Evolutionary conservation across 805 yeast genomes (phyloP).

Genomic region (Pichia californica): DNA sequence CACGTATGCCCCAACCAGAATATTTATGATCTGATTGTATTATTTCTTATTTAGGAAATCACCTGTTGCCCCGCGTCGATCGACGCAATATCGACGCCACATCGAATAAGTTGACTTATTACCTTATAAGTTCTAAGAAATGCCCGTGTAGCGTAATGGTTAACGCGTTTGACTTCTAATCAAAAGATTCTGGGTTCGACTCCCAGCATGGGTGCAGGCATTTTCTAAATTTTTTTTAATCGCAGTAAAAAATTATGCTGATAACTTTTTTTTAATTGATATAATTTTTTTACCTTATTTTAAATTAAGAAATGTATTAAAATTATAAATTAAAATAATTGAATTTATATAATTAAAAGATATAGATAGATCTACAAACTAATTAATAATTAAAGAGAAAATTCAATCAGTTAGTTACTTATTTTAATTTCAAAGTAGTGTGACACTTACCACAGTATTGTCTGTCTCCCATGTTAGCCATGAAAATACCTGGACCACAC

Average conservation of each 20-base stretch:
- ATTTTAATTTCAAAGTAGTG: conserved; percentile 68
- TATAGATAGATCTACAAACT: too few species aligned
- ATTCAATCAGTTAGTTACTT: conserved; percentile 1
- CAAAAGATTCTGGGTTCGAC: conserved; percentile 63
- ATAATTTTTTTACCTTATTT: too few species aligned
- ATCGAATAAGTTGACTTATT: too few species aligned
- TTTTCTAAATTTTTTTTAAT: not conserved
- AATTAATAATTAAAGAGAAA: not conserved
- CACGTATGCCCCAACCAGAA: too few species aligned
- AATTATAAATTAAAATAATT: too few species aligned
- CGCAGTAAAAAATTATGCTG: not conserved
- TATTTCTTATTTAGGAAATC: too few species aligned
- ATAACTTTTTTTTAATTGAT: not conserved
- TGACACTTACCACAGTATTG: conserved; percentile 99
- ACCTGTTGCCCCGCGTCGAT: too few species aligned
- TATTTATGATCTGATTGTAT: too few species aligned
- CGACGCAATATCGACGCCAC: too few species aligned
- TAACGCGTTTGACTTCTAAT: conserved; percentile 63
- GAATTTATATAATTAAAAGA: too few species aligned
- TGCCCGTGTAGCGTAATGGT: conserved; percentile 60
- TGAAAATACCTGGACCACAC: conserved; percentile 99
- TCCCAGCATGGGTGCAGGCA: conserved; percentile 39
- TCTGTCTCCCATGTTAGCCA: conserved; percentile 98
- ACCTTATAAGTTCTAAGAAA: too few species aligned
- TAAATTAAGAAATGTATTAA: too few species aligned